phyloP scores from a whole-genome alignment of 208 protist genomes.

The Leishmania martiniquensis region DNA sequence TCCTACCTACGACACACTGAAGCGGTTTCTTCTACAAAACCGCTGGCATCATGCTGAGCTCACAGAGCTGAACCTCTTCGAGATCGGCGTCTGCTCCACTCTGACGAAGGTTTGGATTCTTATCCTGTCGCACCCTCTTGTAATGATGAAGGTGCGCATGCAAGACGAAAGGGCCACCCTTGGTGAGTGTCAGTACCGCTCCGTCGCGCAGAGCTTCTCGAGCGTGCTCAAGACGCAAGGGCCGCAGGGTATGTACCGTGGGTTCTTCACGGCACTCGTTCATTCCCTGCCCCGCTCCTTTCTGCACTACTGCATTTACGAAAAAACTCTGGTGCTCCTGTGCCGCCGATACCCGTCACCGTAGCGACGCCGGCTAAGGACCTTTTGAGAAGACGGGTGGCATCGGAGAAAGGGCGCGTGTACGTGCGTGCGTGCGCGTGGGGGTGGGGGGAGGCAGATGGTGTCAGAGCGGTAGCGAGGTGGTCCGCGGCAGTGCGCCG shows the following conservation, averaged over 20 bases:
- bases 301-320: constrained; percentile 81
- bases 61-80: constrained; percentile 55
- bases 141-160: constrained; percentile 76
- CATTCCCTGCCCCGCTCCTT: constrained; percentile 81
- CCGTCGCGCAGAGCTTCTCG: constrained; percentile 45
- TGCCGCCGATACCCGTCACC: constrained; percentile 13
- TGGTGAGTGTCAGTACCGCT: constrained; percentile 66
- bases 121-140: constrained; percentile 75
- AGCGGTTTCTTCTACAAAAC: constrained; percentile 50
- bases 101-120: constrained; percentile 70
- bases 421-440: too few species aligned
- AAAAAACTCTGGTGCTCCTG: constrained; percentile 61
- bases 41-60: constrained; percentile 28
- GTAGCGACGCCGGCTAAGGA: not conserved
- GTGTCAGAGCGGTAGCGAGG: not conserved
- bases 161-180: constrained; percentile 75
- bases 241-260: constrained; percentile 66
- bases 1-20: constrained; percentile 86
- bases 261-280: constrained; percentile 60
- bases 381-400: too few species aligned
- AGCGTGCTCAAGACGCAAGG: constrained; percentile 73
- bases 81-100: constrained; percentile 77
- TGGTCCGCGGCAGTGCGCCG: too few species aligned
- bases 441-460: not conserved
- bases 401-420: not conserved